A percentile compares a stretch with the other conserved stretches of the same genome.
Evolutionary conservation across 305 asterid species (phyloP).

Genomic region (Vinca major): DNA sequence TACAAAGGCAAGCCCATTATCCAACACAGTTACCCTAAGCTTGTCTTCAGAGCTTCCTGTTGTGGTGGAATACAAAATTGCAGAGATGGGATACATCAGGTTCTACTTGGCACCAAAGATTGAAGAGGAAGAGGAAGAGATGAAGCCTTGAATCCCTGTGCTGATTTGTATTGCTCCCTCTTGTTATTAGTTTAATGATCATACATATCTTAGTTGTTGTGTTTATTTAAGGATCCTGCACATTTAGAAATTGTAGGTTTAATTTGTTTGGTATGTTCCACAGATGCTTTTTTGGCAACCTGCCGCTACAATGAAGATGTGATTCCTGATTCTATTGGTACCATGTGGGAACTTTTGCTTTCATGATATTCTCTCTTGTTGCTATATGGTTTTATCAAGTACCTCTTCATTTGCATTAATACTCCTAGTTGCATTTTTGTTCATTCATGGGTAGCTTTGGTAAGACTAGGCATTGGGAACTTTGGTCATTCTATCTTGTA

Average conservation of each 20-base stretch:
- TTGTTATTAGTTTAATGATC: neutral
- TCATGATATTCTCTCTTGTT: too few relatives aligned
- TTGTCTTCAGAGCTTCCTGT: constrained; percentile 87
- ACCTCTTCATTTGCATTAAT: too few relatives aligned
- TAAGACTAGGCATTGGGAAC: too few relatives aligned
- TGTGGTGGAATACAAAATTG: constrained; percentile 91
- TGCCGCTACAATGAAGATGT: too few relatives aligned
- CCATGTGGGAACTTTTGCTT: too few relatives aligned
- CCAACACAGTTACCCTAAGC: constrained; percentile 70
- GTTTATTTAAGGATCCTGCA: neutral
- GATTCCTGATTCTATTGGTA: too few relatives aligned
- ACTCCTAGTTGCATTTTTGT: too few relatives aligned
- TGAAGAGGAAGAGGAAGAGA: constrained; percentile 78
- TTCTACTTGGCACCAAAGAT: constrained; percentile 90
- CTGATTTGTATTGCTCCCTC: neutral
- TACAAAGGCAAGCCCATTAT: constrained; percentile 77
- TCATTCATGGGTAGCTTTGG: too few relatives aligned
- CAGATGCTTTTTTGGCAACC: neutral
- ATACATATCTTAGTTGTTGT: neutral
- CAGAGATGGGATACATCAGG: constrained; percentile 88
- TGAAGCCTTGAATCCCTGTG: constrained; percentile 19
- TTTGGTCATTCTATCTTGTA: too few relatives aligned
- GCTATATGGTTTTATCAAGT: too few relatives aligned
- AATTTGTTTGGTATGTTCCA: neutral
- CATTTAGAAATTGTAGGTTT: neutral